phyloP scores from a whole-genome alignment of 2,329 filamentous ascomycete species.

The Ilyonectria robusta region DNA sequence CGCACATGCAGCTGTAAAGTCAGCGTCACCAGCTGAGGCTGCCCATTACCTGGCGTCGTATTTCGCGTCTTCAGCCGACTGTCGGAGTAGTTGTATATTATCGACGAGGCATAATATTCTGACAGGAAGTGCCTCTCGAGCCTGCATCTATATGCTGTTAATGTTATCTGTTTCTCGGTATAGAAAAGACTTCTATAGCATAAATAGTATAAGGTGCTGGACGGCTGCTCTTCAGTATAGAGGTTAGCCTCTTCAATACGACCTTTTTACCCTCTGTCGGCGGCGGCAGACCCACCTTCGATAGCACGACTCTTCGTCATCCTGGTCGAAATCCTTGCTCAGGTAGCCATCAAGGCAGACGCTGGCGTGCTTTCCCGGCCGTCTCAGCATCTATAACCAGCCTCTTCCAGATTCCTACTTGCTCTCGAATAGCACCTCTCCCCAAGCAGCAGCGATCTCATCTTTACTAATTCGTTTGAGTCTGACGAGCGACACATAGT shows the following conservation, averaged over 20 bases:
- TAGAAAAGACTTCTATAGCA: conserved; percentile 26
- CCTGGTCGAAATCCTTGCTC: conserved; percentile 11
- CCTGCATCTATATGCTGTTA: conserved; percentile 16
- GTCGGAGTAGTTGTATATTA: conserved; percentile 15
- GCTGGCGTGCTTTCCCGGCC: no score
- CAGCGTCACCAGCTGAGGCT: background rate
- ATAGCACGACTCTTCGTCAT: background rate
- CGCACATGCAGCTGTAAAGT: no score
- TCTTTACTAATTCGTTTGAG: no score
- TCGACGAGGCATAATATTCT: background rate
- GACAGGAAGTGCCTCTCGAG: no score
- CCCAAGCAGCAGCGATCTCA: no score
- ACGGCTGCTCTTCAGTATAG: conserved; percentile 8
- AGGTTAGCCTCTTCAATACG: background rate
- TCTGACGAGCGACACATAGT: no score
- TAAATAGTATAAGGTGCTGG: conserved; percentile 26
- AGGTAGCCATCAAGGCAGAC: conserved; percentile 7
- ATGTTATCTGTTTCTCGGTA: conserved; percentile 7
- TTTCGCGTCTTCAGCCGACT: conserved; percentile 15
- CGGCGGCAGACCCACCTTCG: background rate
- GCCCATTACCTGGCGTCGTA: conserved; percentile 20
- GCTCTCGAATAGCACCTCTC: no score
- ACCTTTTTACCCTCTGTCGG: background rate
- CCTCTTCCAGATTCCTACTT: no score
- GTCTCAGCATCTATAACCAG: no score